Conservation (phyloP, 768 basidiomycete species). For the Leccinellum luteum region DNA sequence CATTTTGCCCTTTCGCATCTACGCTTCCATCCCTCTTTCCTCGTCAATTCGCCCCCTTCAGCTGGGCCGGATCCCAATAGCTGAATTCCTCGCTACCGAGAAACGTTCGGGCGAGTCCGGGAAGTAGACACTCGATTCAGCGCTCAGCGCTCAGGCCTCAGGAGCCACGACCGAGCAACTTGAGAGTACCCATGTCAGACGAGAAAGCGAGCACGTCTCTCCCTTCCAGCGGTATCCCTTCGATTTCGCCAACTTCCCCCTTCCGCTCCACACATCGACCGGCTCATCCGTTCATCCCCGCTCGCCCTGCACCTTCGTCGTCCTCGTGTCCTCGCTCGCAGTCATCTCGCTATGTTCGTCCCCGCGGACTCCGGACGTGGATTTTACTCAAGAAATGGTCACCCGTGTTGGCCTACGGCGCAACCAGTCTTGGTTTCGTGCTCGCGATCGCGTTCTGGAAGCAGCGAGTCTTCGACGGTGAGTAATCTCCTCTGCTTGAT, state of each 20-base stretch:
- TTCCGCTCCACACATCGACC: conserved; percentile 15
- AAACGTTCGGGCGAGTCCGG: not conserved
- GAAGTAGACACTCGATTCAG: not conserved
- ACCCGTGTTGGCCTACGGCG: conserved; percentile 72
- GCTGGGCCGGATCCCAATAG: conserved; percentile 12
- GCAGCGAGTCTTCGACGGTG: conserved; percentile 78
- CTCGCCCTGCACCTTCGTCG: conserved; percentile 14
- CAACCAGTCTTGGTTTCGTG: conserved; percentile 75
- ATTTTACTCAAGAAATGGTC: conserved; percentile 70
- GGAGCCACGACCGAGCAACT: not conserved
- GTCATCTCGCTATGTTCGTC: conserved; percentile 39
- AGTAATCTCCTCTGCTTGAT: conserved; percentile 28
- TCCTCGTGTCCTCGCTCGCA: conserved; percentile 18
- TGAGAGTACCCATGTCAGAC: conserved; percentile 13
- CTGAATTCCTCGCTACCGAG: not conserved
- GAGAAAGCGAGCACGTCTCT: conserved; percentile 19
- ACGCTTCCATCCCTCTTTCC: conserved; percentile 2
- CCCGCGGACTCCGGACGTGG: conserved; percentile 51
- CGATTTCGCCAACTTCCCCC: conserved; percentile 11
- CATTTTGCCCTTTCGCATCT: not conserved
- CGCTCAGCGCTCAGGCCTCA: not conserved
- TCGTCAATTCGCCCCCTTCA: not conserved
- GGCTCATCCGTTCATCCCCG: conserved; percentile 20
- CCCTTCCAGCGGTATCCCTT: conserved; percentile 20
- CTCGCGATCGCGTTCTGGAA: conserved; percentile 83